Percentiles rank a stretch among this genome's conserved stretches.
Evolutionary conservation across 768 basidiomycete species (phyloP).

Genomic region (Lactarius pseudohatsudake): DNA sequence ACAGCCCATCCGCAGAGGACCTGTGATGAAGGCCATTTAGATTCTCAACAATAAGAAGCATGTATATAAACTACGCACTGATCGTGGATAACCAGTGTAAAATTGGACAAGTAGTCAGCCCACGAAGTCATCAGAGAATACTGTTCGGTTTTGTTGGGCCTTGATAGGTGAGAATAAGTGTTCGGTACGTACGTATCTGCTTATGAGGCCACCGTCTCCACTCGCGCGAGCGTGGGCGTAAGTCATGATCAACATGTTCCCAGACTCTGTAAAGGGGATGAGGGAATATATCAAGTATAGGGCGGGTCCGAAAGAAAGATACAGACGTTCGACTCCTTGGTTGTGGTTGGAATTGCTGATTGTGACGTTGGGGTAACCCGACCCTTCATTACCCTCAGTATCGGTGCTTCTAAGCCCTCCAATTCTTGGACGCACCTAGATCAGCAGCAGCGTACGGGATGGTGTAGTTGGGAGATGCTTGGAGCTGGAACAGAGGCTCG

Average conservation of each 20-base stretch:
- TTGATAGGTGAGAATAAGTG: not conserved
- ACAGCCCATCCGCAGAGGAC: slow-evolving; percentile 14
- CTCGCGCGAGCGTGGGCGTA: slow-evolving; percentile 33
- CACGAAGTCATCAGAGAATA: slow-evolving; percentile 35
- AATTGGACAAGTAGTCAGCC: slow-evolving; percentile 35
- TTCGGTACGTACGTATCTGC: slow-evolving; percentile 25
- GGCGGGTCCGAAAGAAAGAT: not conserved
- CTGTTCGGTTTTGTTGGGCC: slow-evolving; percentile 21
- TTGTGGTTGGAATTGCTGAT: not conserved
- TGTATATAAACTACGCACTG: slow-evolving; percentile 53
- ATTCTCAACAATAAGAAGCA: slow-evolving; percentile 33
- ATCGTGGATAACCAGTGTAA: slow-evolving; percentile 52
- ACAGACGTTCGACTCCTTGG: slow-evolving; percentile 25
- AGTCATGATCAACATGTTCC: slow-evolving; percentile 39
- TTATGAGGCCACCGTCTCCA: slow-evolving; percentile 32
- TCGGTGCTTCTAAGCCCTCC: no score
- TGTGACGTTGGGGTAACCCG: slow-evolving; percentile 11
- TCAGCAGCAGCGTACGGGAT: slow-evolving; percentile 27
- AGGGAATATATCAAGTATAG: not conserved
- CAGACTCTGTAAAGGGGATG: slow-evolving; percentile 30
- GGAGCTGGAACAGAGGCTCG: slow-evolving; percentile 30
- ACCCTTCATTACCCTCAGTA: not conserved
- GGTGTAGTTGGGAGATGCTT: slow-evolving; percentile 24
- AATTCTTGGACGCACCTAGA: slow-evolving; percentile 24
- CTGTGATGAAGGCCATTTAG: slow-evolving; percentile 16